A percentile compares a stretch with the other conserved stretches of the same genome.
These are phyloP conservation scores for Psophocarpus tetragonolobus DNA, from an alignment of 306 rosid genomes.

Conservation along the genomic window DNA sequence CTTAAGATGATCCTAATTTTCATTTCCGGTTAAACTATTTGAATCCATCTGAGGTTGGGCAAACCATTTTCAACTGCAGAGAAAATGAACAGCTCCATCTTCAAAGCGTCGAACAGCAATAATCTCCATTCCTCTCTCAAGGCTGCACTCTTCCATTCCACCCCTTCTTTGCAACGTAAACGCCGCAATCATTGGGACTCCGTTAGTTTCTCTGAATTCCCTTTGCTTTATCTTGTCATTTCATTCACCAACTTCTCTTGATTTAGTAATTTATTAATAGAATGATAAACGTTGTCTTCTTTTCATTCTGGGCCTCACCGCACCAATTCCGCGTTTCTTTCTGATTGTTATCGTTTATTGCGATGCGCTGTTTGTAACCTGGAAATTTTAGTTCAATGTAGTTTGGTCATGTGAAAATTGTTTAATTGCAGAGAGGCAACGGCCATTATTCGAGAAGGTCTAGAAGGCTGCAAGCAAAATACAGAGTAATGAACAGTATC, in stretches of 20 bases:
- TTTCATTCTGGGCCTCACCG: background rate
- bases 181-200: conserved; percentile 64
- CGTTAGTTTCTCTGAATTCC: conserved; percentile 46
- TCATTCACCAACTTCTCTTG: background rate
- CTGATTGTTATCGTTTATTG: background rate
- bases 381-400: background rate
- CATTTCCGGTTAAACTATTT: background rate
- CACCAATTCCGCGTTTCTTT: background rate
- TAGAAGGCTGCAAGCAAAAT: conserved; percentile 50
- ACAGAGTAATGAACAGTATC: conserved; percentile 50
- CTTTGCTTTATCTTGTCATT: background rate
- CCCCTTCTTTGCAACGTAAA: conserved; percentile 67
- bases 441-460: conserved; percentile 46
- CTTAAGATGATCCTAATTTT: background rate
- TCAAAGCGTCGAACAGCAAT: conserved; percentile 48
- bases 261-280: background rate
- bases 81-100: conserved; percentile 54
- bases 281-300: background rate
- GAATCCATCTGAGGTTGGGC: background rate
- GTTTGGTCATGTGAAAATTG: background rate
- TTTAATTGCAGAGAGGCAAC: conserved; percentile 58
- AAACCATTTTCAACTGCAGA: background rate
- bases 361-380: background rate
- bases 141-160: conserved; percentile 74
- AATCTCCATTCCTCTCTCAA: conserved; percentile 34